Evolutionary conservation across 331 rosid genomes (phyloP), one percentile per base, ranked within the genome.

Genomic region (Saraca asoca): DNA sequence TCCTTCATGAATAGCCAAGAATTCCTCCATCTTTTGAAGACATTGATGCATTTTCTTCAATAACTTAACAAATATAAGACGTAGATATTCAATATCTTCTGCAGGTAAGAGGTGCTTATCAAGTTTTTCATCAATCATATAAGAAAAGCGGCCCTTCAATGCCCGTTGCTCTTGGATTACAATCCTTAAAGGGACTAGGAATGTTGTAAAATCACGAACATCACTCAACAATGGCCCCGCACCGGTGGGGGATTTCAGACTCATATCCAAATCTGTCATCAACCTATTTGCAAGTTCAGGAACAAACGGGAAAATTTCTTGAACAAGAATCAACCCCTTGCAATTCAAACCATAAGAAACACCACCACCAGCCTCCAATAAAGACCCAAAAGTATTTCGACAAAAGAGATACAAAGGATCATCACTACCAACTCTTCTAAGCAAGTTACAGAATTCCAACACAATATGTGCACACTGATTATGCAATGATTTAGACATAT

Each of bases 371-470:
- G 54, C 51, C 61, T 82, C 91, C 83, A 90, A 72, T 70, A 87
- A 79, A 15, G 71, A 74, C 44, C 88, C 95, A 2, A 87, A 80
- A 5, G 85, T 75, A 65, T 78, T 83, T 53, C 98, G 87, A 58
- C 96, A 93, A 51, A 61, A 67, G 11, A 76, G 16, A 76, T 89
- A 93, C 74, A 93, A 61, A 79, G 87, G 78, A 16, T 90, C 94
- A 58, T 84, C 78, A 57, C 18, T n/a, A 12, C 75, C 85, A 5
- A 70, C 78, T 35, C 81, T 76, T 69, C 87, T 90, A 63, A 93
- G 95, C 76, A 84, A 79, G 74, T 79, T 93, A 80, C 96, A 87
- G 54, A 93, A 85, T 76, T 90, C 96, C 66, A 93, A 71, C 33
- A 83, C 85, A 19, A 86, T 80, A 34, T 74, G 72, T 0, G 90